Base-by-base conservation (phyloP, 2,329 filamentous ascomycete species). In the Dactylonectria macrodidyma region DNA sequence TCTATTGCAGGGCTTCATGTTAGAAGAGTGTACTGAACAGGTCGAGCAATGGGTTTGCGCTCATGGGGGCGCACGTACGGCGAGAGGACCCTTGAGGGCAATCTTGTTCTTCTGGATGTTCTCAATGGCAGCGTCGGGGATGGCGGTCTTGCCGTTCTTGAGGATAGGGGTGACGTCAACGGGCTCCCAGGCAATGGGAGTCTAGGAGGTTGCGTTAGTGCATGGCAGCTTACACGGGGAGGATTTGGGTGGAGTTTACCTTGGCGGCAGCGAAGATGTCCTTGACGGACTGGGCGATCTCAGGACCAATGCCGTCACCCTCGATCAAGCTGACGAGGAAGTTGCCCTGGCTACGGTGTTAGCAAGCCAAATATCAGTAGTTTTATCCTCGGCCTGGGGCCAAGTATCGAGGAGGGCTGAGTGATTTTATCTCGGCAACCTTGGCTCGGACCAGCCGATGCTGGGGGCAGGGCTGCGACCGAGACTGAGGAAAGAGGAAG, bases 241-340 rank as follows among this genome's bases (percentile, higher is more conserved):
- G 58, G 54, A 26, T 33, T 46, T 50, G 66, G 59, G 64, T 65
- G 68, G 68, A 69, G 82, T 86, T 71, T 86, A 97, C 95, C 84
- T 97, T 93, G 78, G 96, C 96, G 78, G 96, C 96, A 78, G 91
- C 89, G 87, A 98, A 99, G 85, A 99, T 99, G 84, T 98, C 94
- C 91, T 98, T 99, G 80, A 99, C 95, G 58, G 96, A 97, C 85
- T 97, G 92, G 74, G 96, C 91, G 81, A 99, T 99, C 87, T 99
- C 95, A 73, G 96, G 96, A 70, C 96, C 96, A 82, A 99, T 99
- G 82, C 96, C 96, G 81, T 99, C 97, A 85, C 97, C 96, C 89
- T 99, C 97, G 75, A 99, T 99, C 85, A 99, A 88, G 78, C 94
- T 95, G 79, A 99, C 96, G 66, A 93, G 93, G 89, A 92, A 99